Base-by-base conservation (phyloP, 441 rosid species). In the Mallotus repandus region DNA sequence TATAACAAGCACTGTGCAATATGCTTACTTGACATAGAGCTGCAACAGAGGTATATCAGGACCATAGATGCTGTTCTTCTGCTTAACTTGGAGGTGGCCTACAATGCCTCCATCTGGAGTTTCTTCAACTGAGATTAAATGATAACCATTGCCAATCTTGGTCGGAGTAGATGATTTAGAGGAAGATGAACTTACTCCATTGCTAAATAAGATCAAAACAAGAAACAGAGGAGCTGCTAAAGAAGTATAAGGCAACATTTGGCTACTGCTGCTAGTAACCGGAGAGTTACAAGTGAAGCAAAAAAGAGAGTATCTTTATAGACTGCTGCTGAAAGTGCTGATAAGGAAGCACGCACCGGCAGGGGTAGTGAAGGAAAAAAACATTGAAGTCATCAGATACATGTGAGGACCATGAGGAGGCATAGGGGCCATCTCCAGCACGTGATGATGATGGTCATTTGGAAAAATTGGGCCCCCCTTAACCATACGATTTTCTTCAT, bases 101-200 rank as follows among this genome's bases (percentile, higher is more conserved):
- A 87, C 50, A 73, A 96, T 75, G 77, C 88, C 94, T 10, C 97
- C 97, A n/a, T 86, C 94, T 2, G 88, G 81, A 53, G 94, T 83
- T 76, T 93, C 95, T 73, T 87, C 87, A 50, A 89, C 49, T 56
- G 97, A 89, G 81, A 93, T 77, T 57, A 96, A 76, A 78, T 96
- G 90, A 89, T 96, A 93, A 72, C 99, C 99, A n/a, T 82, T 45
- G 74, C 98, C 98, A 73, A 93, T 88, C 82, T 86, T 82, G 68
- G 84, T 69, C 25, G 84, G 79, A 9, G 55, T 74, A 72, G 81
- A 45, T n/a, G 81, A 76, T 9, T 64, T 68, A 0, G 80, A 54
- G 32, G 84, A 68, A 57, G 87, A 76, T 6, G 86, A 78, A 75
- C 56, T 66, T 9, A 55, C 80, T n/a, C 77, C 83, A 57, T 22